A percentile compares a stretch with the other conserved stretches of the same genome.
Conservation (phyloP, 495 filamentous ascomycete genomes). For the Talaromyces wortmannii region DNA sequence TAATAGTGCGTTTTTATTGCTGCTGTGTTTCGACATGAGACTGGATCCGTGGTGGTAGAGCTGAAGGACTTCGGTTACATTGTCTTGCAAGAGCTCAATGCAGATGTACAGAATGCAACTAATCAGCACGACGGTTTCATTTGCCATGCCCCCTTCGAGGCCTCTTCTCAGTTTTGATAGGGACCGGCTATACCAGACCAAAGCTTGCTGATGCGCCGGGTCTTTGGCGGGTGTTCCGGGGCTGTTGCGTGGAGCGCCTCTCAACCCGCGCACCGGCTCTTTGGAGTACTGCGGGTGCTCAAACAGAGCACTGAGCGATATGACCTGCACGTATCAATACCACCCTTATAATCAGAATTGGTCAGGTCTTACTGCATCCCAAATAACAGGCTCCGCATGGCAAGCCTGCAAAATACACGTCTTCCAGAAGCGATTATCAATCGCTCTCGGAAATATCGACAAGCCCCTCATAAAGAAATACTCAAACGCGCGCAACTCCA, state of each 20-base stretch:
- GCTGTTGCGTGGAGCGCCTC: no score
- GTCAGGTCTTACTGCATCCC: constrained; percentile 43
- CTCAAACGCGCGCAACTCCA: constrained; percentile 29
- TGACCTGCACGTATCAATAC: no score
- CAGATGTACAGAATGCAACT: constrained; percentile 53
- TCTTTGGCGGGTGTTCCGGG: constrained; percentile 13
- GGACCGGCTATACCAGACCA: constrained; percentile 34
- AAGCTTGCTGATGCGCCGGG: constrained; percentile 33
- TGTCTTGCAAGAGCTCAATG: constrained; percentile 46
- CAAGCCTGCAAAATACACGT: constrained; percentile 49
- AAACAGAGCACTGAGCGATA: constrained; percentile 46
- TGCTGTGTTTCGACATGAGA: constrained; percentile 20
- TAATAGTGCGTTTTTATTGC: no score
- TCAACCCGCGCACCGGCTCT: no score
- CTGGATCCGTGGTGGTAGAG: constrained; percentile 30
- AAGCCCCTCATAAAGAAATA: constrained; percentile 30
- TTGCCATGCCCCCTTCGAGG: constrained; percentile 25
- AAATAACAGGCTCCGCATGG: constrained; percentile 49
- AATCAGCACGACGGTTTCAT: constrained; percentile 34
- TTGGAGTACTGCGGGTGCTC: constrained; percentile 14
- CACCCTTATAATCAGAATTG: no score
- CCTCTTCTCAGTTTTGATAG: constrained; percentile 43
- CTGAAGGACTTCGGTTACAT: constrained; percentile 17
- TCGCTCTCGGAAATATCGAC: constrained; percentile 27
- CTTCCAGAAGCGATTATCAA: constrained; percentile 51